Conservation (phyloP, 2,329 filamentous ascomycete species). For the Diaporthe vaccinii region DNA sequence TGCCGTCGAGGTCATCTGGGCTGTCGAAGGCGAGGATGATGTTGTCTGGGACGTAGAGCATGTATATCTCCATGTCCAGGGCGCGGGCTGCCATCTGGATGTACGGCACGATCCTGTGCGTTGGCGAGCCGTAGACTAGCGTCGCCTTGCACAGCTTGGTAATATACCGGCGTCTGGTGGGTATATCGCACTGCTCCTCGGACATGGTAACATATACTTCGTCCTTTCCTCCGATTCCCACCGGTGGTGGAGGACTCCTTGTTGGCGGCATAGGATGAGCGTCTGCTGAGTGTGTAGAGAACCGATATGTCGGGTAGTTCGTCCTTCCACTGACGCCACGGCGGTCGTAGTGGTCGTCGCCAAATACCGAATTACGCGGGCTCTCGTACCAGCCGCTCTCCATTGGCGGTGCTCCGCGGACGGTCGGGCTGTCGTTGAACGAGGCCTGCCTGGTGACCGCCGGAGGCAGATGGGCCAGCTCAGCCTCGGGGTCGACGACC, state of each 20-base stretch:
- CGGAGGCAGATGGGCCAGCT: conserved; percentile 16
- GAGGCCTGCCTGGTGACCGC: conserved; percentile 14
- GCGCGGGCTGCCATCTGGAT: conserved; percentile 25
- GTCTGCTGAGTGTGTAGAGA: conserved; percentile 7
- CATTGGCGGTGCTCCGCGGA: conserved; percentile 9
- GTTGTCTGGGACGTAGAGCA: conserved; percentile 26
- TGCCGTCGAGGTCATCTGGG: background rate
- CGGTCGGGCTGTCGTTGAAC: conserved; percentile 25
- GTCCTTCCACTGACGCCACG: conserved; percentile 11
- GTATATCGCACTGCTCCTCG: conserved; percentile 7
- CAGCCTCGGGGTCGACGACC: conserved; percentile 9
- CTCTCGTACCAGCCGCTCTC: conserved; percentile 24
- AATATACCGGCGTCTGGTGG: conserved; percentile 16
- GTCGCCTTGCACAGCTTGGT: conserved; percentile 18
- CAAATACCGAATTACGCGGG: background rate
- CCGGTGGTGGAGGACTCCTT: background rate
- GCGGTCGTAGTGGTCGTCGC: background rate
- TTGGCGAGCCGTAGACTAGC: conserved; percentile 21
- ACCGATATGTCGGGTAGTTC: conserved; percentile 9
- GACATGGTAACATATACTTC: conserved; percentile 19
- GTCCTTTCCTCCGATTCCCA: background rate
- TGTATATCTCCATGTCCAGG: conserved; percentile 14
- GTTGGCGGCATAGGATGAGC: conserved; percentile 1
- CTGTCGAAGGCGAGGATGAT: conserved; percentile 21
- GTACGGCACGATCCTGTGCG: conserved; percentile 10